phyloP scores from a whole-genome alignment of 441 rosid species.

The Brassica balearica region DNA sequence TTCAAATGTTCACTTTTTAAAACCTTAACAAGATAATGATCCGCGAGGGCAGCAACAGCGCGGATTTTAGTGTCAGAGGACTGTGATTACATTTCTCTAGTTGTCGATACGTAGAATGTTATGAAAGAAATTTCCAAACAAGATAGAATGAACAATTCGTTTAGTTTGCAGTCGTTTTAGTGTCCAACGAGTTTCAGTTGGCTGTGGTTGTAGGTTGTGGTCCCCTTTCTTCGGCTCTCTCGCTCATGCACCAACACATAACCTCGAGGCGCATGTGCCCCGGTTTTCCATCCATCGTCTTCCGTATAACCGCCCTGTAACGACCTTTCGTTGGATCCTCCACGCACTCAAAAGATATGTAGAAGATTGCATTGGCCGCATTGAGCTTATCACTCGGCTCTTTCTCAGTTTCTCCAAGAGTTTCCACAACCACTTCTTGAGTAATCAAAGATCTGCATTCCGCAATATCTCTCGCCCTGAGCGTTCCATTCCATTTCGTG shows the following conservation, averaged over 20 bases:
- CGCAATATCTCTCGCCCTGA: neutral
- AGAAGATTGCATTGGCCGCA: neutral
- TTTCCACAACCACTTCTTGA: neutral
- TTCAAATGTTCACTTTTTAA: too few relatives aligned
- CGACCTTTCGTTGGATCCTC: neutral
- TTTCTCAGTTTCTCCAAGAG: neutral
- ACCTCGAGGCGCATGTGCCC: neutral
- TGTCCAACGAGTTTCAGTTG: neutral
- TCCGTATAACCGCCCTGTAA: neutral
- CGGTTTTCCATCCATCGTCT: neutral
- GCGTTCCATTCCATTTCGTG: neutral
- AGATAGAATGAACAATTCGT: neutral
- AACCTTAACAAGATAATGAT: too few relatives aligned
- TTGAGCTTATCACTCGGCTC: neutral
- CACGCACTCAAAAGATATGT: neutral
- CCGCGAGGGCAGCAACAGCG: too few relatives aligned
- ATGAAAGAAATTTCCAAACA: neutral
- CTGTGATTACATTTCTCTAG: constrained; percentile 48
- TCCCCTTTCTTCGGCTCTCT: neutral
- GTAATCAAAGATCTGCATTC: neutral
- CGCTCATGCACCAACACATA: neutral
- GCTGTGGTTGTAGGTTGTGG: neutral
- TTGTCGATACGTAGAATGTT: neutral
- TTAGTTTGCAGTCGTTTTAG: neutral
- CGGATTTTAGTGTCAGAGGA: constrained; percentile 61